Conservation (phyloP, 2,329 filamentous ascomycete genomes). For the Curvularia verruculosa region DNA sequence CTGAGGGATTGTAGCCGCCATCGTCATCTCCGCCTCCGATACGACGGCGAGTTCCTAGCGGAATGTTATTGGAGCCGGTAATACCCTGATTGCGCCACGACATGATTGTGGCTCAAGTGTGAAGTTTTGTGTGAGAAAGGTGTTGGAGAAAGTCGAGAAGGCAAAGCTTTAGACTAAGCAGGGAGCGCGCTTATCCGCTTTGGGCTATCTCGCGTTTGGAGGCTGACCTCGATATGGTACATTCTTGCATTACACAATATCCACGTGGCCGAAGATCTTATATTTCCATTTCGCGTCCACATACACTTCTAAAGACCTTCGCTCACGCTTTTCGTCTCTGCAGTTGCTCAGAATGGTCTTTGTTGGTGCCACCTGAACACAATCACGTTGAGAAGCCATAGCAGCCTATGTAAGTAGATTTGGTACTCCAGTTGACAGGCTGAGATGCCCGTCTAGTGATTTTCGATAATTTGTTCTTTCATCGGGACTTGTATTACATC, state of each 20-base stretch:
- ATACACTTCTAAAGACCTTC: not conserved
- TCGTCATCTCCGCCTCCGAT: conserved; percentile 71
- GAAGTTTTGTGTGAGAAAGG: conserved; percentile 12
- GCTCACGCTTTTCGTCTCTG: not conserved
- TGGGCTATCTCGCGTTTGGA: conserved; percentile 12
- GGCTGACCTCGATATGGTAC: not conserved
- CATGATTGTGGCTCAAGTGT: conserved; percentile 55
- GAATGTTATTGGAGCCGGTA: conserved; percentile 98
- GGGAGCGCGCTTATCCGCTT: conserved; percentile 9
- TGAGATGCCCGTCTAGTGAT: not conserved
- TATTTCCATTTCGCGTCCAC: not conserved
- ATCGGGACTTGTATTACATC: not conserved
- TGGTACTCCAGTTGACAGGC: not conserved
- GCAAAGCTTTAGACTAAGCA: conserved; percentile 13
- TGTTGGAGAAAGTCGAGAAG: conserved; percentile 19
- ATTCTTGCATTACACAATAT: not conserved
- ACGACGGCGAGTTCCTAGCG: conserved; percentile 81
- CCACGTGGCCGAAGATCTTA: not conserved
- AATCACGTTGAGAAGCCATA: not conserved
- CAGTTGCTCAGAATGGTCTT: not conserved
- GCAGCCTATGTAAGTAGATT: not conserved
- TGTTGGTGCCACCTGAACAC: not conserved
- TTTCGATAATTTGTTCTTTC: not conserved
- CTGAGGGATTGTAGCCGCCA: conserved; percentile 54
- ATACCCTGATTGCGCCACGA: conserved; percentile 77